A percentile compares a stretch with the other conserved stretches of the same genome.
These are phyloP conservation scores for Pulveroboletus sp. DNA, from an alignment of 768 basidiomycete species.

Conservation along the genomic window DNA sequence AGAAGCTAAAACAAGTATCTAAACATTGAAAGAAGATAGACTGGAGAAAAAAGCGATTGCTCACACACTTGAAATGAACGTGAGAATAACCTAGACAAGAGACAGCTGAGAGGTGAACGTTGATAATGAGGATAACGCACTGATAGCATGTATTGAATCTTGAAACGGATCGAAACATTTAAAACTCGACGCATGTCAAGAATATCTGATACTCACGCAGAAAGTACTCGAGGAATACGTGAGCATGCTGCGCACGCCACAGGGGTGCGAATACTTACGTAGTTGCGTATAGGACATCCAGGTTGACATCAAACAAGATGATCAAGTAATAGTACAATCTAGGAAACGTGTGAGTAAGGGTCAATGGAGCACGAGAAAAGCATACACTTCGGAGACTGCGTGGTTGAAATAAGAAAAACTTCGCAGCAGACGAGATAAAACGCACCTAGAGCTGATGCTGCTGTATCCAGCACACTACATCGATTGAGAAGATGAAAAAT, in stretches of 20 bases:
- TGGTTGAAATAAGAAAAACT: conserved; percentile 3
- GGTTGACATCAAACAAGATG: conserved; percentile 18
- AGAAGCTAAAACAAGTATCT: conserved; percentile 19
- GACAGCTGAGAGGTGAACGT: background rate
- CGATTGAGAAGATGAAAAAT: background rate
- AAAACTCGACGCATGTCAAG: background rate
- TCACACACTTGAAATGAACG: conserved; percentile 27
- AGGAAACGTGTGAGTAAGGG: conserved; percentile 7
- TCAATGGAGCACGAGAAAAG: background rate
- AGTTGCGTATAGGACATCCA: conserved; percentile 25
- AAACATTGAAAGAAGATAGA: background rate
- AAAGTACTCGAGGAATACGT: conserved; percentile 21
- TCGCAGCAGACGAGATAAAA: background rate
- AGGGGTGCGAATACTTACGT: conserved; percentile 13
- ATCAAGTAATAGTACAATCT: conserved; percentile 32
- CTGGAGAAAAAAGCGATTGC: background rate
- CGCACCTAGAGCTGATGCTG: conserved; percentile 25
- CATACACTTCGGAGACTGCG: conserved; percentile 29
- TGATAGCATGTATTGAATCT: conserved; percentile 27
- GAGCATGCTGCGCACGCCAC: background rate
- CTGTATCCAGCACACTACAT: conserved; percentile 24
- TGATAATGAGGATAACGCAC: conserved; percentile 6
- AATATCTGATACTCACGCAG: conserved; percentile 24
- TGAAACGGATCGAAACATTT: background rate
- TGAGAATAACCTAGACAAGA: conserved; percentile 21